A percentile compares a stretch with the other conserved stretches of the same genome.
phyloP scores from a whole-genome alignment of 2,329 filamentous ascomycete species.

The Aspergillus calidoustus region DNA sequence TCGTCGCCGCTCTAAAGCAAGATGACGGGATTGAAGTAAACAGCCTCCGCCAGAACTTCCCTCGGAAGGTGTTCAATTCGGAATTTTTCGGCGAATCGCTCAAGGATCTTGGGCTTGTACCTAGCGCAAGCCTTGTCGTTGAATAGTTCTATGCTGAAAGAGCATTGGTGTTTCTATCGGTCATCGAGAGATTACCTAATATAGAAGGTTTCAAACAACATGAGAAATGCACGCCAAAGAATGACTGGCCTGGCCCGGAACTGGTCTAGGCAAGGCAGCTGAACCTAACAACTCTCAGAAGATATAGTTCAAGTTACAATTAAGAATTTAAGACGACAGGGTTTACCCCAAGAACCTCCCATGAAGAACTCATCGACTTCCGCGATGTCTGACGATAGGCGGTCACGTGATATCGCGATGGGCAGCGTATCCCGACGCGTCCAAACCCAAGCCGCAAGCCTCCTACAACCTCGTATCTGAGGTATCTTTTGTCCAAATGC shows the following conservation, averaged over 20 bases:
- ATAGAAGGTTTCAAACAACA: background rate
- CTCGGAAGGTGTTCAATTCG: constrained; percentile 75
- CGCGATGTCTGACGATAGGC: background rate
- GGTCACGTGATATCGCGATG: constrained; percentile 41
- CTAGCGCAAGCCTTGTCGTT: constrained; percentile 86
- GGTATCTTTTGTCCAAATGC: background rate
- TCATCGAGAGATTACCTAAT: background rate
- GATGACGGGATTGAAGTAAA: constrained; percentile 73
- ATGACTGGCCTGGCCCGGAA: background rate
- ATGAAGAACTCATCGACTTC: background rate
- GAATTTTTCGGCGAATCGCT: constrained; percentile 88
- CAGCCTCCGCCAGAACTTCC: constrained; percentile 85
- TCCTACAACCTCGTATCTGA: background rate
- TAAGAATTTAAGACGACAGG: background rate
- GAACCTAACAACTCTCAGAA: background rate
- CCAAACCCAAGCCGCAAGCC: constrained; percentile 2
- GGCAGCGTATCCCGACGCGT: constrained; percentile 31
- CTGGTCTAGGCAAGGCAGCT: background rate
- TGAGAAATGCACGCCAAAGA: background rate
- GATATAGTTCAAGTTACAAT: background rate
- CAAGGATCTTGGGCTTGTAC: constrained; percentile 88
- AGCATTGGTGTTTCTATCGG: background rate
- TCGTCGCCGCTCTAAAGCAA: constrained; percentile 73
- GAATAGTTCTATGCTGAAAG: constrained; percentile 40
- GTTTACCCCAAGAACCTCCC: background rate